These are phyloP conservation scores for Neocucurbitaria cava DNA, from an alignment of 2,329 filamentous ascomycete genomes.

Conservation along the genomic window DNA sequence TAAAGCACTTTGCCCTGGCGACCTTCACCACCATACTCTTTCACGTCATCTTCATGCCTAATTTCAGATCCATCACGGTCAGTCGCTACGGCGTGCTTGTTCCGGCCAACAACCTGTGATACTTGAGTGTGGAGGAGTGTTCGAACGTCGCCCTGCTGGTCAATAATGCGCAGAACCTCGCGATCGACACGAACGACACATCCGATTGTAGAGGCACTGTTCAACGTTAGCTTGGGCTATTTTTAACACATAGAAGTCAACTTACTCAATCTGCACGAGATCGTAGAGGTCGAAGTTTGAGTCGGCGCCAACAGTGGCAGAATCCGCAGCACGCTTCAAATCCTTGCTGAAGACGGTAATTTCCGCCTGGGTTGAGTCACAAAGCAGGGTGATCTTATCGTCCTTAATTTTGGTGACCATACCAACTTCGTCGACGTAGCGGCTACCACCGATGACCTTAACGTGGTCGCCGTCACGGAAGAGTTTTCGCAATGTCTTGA, in stretches of 20 bases:
- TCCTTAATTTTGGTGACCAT: constrained; percentile 95
- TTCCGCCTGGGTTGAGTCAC: constrained; percentile 89
- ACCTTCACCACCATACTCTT: constrained; percentile 85
- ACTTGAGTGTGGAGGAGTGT: constrained; percentile 91
- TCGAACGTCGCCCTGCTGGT: constrained; percentile 85
- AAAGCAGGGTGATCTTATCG: constrained; percentile 90
- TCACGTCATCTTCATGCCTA: constrained; percentile 87
- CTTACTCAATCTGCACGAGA: constrained; percentile 86
- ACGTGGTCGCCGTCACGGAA: constrained; percentile 96
- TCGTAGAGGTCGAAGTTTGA: constrained; percentile 93
- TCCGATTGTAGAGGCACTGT: constrained; percentile 80
- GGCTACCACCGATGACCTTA: constrained; percentile 96
- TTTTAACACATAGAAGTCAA: constrained; percentile 14
- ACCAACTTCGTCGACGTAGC: constrained; percentile 92
- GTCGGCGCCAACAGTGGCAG: constrained; percentile 82
- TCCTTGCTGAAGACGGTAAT: constrained; percentile 99
- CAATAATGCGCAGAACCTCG: constrained; percentile 86
- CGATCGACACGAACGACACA: constrained; percentile 95
- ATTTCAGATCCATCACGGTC: constrained; percentile 95
- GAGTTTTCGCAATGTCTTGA: constrained; percentile 88
- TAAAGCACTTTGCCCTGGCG: constrained; percentile 90
- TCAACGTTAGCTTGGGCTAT: constrained; percentile 14
- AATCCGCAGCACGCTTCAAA: constrained; percentile 89
- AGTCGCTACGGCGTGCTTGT: constrained; percentile 85
- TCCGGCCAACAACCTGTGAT: constrained; percentile 82